Conservation (phyloP, 1,139 yeast species). For the Geotrichum klebahnii region DNA sequence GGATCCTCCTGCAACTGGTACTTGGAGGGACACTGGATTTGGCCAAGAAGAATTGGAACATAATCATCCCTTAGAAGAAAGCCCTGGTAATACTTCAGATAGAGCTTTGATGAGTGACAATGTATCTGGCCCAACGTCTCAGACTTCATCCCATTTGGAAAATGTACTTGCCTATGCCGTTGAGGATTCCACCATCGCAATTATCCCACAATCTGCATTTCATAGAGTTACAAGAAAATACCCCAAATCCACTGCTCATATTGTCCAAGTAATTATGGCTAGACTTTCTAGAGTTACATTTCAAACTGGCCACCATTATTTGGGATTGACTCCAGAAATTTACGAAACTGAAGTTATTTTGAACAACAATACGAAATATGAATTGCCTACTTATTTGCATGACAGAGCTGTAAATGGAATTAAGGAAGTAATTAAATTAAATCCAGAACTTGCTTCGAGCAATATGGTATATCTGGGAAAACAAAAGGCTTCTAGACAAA, state of each 20-base stretch:
- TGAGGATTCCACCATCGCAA: slow-evolving; percentile 76
- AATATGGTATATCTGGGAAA: slow-evolving; percentile 14
- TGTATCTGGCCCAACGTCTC: neutral
- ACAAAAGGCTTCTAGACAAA: slow-evolving; percentile 5
- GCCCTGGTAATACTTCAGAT: neutral
- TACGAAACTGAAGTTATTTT: slow-evolving; percentile 69
- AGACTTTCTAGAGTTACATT: slow-evolving; percentile 85
- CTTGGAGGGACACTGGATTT: too few relatives aligned
- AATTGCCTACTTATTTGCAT: slow-evolving; percentile 59
- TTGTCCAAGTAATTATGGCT: slow-evolving; percentile 86
- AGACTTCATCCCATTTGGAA: neutral
- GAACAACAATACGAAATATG: slow-evolving; percentile 49
- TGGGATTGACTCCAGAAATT: slow-evolving; percentile 80
- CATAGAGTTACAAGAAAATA: slow-evolving; percentile 65
- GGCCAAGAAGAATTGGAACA: too few relatives aligned
- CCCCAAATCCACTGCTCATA: slow-evolving; percentile 89
- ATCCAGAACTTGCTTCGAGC: slow-evolving; percentile 14
- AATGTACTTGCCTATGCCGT: slow-evolving; percentile 53
- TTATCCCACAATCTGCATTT: slow-evolving; percentile 83
- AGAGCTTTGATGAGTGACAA: too few relatives aligned
- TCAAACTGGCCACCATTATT: slow-evolving; percentile 80
- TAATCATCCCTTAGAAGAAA: neutral
- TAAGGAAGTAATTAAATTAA: slow-evolving; percentile 28
- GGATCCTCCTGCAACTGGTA: neutral
- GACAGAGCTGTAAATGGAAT: slow-evolving; percentile 55